Base-by-base conservation (phyloP, 2,329 filamentous ascomycete genomes). In the Lanzia echinophila region DNA sequence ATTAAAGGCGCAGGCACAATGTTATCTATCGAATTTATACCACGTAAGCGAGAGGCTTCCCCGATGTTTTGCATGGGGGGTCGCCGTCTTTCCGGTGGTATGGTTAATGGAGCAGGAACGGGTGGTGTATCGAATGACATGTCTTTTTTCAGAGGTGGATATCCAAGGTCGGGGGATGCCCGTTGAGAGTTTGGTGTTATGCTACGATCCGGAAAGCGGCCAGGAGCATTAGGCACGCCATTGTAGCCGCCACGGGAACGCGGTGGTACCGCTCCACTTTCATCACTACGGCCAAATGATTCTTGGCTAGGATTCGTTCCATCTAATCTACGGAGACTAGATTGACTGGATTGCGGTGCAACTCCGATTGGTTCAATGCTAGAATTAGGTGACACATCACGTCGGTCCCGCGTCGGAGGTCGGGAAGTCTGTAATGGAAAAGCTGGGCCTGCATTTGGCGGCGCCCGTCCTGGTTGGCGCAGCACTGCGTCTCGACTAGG, bases 1-100 rank as follows among this genome's bases (percentile, higher is more conserved):
- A 64, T 64, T 6, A 70, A 56, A 15, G 71, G 68, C 28, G 68
- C 67, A 17, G 71, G 68, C 33, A 69, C 63, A 45, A 67, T 63
- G 54, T 62, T 65, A n/a, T 67, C 65, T 28, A 51, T 60, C 8
- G 58, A 54, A 32, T 56, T 60, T 41, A 55, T 58, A 20, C 55
- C 54, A 55, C 62, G 56, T 56, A 70, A 20, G n/a, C 45, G 67
- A 8, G 67, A 66, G 42, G 65, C 58, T 36, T 65, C 62, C 11
- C 54, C 59, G 50, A 65, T 20, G 38, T 54, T 62, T 54, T 62
- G 63, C 56, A 69, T 64, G 43, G 67, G 66, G 34, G 68, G 68
- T 49, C 67, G 63, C 10, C 68, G 62, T 55, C 66, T 55, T 54
- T 69, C 68, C 0, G 67, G 65, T 38, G 65, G 64, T 17, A 64